Percentiles rank a stretch among this genome's conserved stretches.
phyloP scores from a whole-genome alignment of 495 filamentous ascomycete genomes.

The Penicillium bialowiezense region DNA sequence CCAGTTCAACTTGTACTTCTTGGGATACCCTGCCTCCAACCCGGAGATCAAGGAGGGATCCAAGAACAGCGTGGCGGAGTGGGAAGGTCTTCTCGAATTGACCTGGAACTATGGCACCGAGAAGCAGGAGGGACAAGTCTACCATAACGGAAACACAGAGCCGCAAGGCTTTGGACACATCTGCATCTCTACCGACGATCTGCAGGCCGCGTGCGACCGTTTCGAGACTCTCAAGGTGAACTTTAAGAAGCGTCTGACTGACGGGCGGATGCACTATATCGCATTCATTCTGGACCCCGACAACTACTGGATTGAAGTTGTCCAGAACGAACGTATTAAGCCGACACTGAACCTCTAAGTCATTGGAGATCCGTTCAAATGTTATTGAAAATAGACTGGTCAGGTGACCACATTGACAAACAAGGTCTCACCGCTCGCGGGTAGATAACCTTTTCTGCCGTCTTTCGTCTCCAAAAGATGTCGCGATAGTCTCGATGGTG shows the following conservation, averaged over 20 bases:
- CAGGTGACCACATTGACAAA: too few species aligned
- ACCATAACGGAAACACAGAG: constrained; percentile 88
- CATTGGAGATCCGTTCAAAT: too few species aligned
- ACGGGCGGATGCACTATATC: constrained; percentile 92
- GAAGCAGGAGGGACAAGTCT: constrained; percentile 76
- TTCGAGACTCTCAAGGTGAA: constrained; percentile 78
- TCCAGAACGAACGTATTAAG: constrained; percentile 64
- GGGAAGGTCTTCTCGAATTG: constrained; percentile 83
- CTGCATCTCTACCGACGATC: constrained; percentile 83
- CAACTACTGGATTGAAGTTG: constrained; percentile 86
- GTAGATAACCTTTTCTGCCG: too few species aligned
- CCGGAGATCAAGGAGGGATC: constrained; percentile 48
- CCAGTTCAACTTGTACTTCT: constrained; percentile 88
- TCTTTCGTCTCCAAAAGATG: too few species aligned
- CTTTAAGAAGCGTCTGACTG: constrained; percentile 93
- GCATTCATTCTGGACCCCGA: constrained; percentile 93
- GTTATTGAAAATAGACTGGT: too few species aligned
- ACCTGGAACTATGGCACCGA: constrained; percentile 99
- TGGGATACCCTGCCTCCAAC: constrained; percentile 64
- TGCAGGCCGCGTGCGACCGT: constrained; percentile 78
- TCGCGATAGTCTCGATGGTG: too few species aligned
- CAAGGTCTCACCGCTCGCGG: too few species aligned
- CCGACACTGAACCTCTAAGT: constrained; percentile 43
- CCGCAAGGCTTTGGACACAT: constrained; percentile 95
- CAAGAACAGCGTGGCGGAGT: constrained; percentile 57